Base-by-base conservation (phyloP, 2,329 filamentous ascomycete species). In the Clonostachys rosea region DNA sequence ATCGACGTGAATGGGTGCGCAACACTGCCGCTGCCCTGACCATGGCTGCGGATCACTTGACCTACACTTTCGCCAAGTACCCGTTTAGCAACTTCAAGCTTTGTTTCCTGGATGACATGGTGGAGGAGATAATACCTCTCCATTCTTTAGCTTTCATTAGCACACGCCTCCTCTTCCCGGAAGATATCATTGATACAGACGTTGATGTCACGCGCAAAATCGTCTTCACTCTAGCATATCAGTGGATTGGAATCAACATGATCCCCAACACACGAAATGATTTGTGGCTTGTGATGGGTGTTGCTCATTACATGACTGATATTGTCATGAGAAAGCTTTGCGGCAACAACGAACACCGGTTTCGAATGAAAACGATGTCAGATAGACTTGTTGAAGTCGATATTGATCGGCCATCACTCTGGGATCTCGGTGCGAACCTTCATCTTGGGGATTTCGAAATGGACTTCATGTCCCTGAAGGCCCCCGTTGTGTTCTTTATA, bases 201-300 rank as follows among this genome's bases (percentile, higher is more conserved):
- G 83, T 94, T 55, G 83, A 89, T 33, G 86, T 87, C 11, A 95
- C 90, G 5, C 81, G 91, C 50, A 84, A 81, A 46, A 71, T 99
- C 17, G 86, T 95, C 9, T 87, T 94, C 61, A 85, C 91, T 1
- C 74, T 97, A 43, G 89, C 94, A 11, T 89, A 84, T 49, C 94
- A 99, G 63, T 99, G 92, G 87, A 89, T 94, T 53, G 94, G 94
- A 14, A 86, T 99, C 52, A 91, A 91, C 60, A 88, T 99, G 54
- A 86, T 95, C 43, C 86, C 94, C 1, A 89, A 91, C 59, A 83
- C 86, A 39, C 81, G 84, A 16, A 77, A 78, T 45, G 94, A 99
- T 64, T 82, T 84, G 46, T 99, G 94, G 94, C 83, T 95, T 17
- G 86, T 92, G 12, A 79, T 94, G 46, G 95, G 92, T 13, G 86